phyloP scores from a whole-genome alignment of 345 rosid genomes.

The Erucastrum elatum region DNA sequence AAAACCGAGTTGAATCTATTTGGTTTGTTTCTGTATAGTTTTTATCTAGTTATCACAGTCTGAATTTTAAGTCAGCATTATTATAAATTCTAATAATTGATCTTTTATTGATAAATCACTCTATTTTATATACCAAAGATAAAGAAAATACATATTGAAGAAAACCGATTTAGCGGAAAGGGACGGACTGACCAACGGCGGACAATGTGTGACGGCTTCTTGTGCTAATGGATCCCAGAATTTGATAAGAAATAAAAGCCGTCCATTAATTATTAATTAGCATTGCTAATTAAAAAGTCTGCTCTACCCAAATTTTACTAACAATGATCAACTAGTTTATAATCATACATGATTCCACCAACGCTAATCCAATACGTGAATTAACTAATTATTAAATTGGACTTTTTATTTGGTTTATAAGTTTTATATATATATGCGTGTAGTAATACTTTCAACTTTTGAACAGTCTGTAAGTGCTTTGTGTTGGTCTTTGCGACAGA shows the following conservation, averaged over 20 bases:
- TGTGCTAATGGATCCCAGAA: background rate
- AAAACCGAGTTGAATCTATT: background rate
- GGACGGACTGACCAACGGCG: slow-evolving; percentile 4
- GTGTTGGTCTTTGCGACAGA: slow-evolving; percentile 28
- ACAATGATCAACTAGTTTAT: background rate
- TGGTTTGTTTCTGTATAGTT: background rate
- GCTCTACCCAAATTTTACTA: background rate
- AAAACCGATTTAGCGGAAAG: background rate
- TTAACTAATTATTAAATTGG: background rate
- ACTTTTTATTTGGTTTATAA: background rate
- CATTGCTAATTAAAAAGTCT: slow-evolving; percentile 1
- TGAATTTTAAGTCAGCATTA: background rate
- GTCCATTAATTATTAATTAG: background rate
- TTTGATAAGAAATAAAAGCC: slow-evolving; percentile 5
- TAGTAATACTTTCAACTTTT: background rate
- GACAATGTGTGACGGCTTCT: slow-evolving; percentile 32
- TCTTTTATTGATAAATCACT: background rate
- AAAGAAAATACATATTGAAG: background rate
- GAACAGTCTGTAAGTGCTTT: slow-evolving; percentile 23
- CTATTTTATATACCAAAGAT: no score
- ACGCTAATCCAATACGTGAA: background rate
- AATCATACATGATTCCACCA: slow-evolving; percentile 23
- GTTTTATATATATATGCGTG: background rate
- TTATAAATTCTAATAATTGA: no score
- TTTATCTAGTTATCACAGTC: no score